Conservation (phyloP, 2,329 filamentous ascomycete genomes). For the Fusarium nygamai region DNA sequence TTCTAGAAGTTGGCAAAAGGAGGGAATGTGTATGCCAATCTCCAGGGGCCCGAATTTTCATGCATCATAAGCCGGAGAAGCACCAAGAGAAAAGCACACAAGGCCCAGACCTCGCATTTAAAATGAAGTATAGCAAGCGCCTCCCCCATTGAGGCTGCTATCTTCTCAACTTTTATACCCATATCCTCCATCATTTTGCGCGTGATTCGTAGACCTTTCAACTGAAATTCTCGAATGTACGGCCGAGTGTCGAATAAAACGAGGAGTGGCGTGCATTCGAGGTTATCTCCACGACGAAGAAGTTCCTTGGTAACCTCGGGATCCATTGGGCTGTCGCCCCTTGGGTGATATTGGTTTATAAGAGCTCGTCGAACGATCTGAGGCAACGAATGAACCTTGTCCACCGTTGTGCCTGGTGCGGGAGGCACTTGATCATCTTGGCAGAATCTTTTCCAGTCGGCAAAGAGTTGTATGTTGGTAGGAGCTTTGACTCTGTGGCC, state of each 20-base stretch:
- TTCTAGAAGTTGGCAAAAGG: background rate
- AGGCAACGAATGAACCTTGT: background rate
- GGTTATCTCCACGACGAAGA: background rate
- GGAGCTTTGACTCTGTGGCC: too few relatives aligned
- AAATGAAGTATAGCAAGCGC: background rate
- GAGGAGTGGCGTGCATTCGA: background rate
- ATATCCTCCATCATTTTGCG: background rate
- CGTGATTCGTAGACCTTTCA: background rate
- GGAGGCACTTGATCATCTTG: background rate
- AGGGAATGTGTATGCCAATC: background rate
- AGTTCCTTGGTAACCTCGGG: background rate
- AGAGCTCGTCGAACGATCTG: background rate
- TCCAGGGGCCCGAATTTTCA: background rate
- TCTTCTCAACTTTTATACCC: background rate
- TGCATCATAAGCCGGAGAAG: background rate
- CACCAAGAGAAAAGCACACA: background rate
- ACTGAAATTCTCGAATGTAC: background rate
- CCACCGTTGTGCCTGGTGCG: background rate
- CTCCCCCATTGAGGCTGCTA: background rate
- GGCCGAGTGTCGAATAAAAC: background rate
- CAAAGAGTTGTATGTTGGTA: background rate
- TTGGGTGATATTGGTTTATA: background rate
- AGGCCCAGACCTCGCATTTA: background rate
- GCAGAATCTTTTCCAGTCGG: background rate
- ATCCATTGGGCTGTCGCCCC: background rate